phyloP scores from a whole-genome alignment of 2,329 filamentous ascomycete genomes.

The Xylariaceae sp. region DNA sequence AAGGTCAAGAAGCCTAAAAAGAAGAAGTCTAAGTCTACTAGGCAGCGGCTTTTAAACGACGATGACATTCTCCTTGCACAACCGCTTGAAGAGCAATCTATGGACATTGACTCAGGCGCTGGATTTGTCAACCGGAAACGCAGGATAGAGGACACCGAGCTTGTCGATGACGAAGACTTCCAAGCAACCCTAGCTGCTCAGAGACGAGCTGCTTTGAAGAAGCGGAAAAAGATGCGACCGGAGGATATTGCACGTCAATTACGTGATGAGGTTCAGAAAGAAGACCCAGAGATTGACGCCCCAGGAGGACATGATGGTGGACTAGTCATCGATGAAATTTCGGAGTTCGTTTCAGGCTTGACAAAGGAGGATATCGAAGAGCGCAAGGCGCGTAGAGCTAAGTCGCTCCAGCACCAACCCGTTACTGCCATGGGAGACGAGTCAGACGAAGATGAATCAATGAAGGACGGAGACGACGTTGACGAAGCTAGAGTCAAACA shows the following conservation, averaged over 20 bases:
- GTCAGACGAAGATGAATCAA: constrained; percentile 53
- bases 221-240: constrained; percentile 84
- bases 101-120: constrained; percentile 77
- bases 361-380: constrained; percentile 67
- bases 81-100: constrained; percentile 55
- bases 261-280: constrained; percentile 64
- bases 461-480: constrained; percentile 58
- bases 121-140: constrained; percentile 63
- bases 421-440: constrained; percentile 55
- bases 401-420: constrained; percentile 45
- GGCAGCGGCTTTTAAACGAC: constrained; percentile 71
- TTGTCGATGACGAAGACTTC: constrained; percentile 91
- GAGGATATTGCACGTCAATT: constrained; percentile 88
- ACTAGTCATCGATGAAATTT: constrained; percentile 93
- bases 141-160: constrained; percentile 68
- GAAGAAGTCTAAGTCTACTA: constrained; percentile 80
- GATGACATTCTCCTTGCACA: constrained; percentile 63
- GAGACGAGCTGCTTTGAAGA: constrained; percentile 83
- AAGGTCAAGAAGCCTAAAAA: constrained; percentile 96
- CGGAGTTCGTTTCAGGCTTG: constrained; percentile 89
- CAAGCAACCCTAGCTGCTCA: constrained; percentile 87
- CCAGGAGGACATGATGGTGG: constrained; percentile 56
- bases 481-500: constrained; percentile 55
- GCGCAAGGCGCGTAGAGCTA: constrained; percentile 58
- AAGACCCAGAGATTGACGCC: constrained; percentile 57